Evolutionary conservation across 2,329 filamentous ascomycete species (phyloP).

Genomic region (Aureobasidium sp.): DNA sequence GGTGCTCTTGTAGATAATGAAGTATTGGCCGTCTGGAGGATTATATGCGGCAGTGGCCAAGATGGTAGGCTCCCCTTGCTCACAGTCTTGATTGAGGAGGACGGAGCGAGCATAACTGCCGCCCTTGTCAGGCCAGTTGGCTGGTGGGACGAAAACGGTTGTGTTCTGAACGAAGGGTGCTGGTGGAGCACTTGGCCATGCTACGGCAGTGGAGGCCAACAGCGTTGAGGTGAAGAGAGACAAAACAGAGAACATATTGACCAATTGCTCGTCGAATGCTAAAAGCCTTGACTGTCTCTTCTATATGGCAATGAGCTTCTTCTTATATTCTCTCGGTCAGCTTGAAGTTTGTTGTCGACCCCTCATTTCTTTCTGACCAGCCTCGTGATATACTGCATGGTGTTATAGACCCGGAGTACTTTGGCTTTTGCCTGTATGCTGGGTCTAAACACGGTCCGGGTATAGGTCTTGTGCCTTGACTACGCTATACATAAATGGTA

Average conservation of each 20-base stretch:
- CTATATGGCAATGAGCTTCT: neutral
- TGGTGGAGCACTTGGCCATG: slow-evolving; percentile 7
- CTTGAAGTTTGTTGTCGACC: neutral
- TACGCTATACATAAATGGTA: neutral
- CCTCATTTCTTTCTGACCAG: slow-evolving; percentile 1
- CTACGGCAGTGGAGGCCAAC: neutral
- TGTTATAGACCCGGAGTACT: slow-evolving; percentile 5
- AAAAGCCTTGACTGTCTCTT: neutral
- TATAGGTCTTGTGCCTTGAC: neutral
- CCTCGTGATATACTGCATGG: slow-evolving; percentile 3
- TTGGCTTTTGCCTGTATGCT: slow-evolving; percentile 5
- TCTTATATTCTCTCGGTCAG: neutral
- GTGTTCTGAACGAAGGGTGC: slow-evolving; percentile 14
- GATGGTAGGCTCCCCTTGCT: slow-evolving; percentile 26
- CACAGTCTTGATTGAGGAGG: slow-evolving; percentile 35
- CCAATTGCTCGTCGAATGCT: neutral
- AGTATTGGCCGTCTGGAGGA: slow-evolving; percentile 39
- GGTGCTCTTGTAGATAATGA: slow-evolving; percentile 40
- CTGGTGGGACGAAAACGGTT: slow-evolving; percentile 22
- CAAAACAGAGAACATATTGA: slow-evolving; percentile 3
- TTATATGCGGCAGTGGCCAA: slow-evolving; percentile 52
- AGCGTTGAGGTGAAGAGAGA: slow-evolving; percentile 1
- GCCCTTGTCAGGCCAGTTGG: slow-evolving; percentile 27
- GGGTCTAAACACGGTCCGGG: neutral
- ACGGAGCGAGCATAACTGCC: slow-evolving; percentile 47